Conservation (phyloP, 805 yeast genomes). For the Candida nanaspora region DNA sequence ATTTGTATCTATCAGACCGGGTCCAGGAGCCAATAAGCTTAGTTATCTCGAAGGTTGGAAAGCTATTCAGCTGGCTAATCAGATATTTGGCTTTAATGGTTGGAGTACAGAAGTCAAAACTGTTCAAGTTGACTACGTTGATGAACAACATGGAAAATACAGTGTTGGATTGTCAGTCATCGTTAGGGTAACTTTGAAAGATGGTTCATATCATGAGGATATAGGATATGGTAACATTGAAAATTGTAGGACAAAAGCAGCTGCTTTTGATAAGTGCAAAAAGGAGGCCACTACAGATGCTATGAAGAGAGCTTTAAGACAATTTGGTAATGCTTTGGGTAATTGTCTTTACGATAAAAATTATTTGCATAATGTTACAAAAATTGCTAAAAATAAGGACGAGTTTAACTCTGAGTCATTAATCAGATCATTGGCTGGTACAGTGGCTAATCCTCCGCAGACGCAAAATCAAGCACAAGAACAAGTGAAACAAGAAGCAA, state of each 20-base stretch:
- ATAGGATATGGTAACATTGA: conserved; percentile 72
- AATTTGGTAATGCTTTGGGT: conserved; percentile 75
- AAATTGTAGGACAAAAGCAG: conserved; percentile 59
- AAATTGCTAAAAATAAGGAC: conserved; percentile 28
- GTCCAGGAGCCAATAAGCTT: conserved; percentile 63
- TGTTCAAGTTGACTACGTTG: conserved; percentile 64
- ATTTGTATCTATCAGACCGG: conserved; percentile 66
- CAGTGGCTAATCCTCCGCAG: background rate
- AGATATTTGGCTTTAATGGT: conserved; percentile 76
- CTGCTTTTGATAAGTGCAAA: conserved; percentile 73
- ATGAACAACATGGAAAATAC: conserved; percentile 49
- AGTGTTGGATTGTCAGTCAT: conserved; percentile 65
- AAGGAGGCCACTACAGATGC: conserved; percentile 87
- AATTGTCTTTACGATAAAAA: conserved; percentile 79
- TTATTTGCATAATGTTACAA: conserved; percentile 44
- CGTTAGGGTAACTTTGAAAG: conserved; percentile 65
- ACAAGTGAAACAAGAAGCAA: background rate
- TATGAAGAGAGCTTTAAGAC: conserved; percentile 67
- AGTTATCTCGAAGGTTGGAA: conserved; percentile 82
- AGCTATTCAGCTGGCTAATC: conserved; percentile 72
- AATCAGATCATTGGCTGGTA: conserved; percentile 16
- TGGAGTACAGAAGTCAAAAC: conserved; percentile 70
- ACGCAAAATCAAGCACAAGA: background rate
- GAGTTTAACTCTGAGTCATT: conserved; percentile 23
- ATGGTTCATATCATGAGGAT: conserved; percentile 78